These are phyloP conservation scores for Erigeron philadelphicus DNA, from an alignment of 140 eudicot genomes.

Conservation along the genomic window DNA sequence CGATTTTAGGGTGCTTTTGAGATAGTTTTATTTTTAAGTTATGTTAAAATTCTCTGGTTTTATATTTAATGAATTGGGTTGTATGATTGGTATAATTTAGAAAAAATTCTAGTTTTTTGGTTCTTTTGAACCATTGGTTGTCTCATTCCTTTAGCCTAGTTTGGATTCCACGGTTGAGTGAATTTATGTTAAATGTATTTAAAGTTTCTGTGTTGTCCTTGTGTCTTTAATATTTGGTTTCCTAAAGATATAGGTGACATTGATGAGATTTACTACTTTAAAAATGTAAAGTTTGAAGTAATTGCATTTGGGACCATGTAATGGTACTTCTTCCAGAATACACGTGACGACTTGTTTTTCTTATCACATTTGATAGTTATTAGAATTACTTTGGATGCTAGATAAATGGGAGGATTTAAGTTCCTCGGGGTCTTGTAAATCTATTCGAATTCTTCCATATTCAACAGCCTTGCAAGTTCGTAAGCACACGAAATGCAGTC, in stretches of 20 bases:
- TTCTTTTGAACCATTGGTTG: constrained; percentile 1
- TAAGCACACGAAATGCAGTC: background rate
- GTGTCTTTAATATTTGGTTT: constrained; percentile 11
- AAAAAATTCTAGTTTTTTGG: background rate
- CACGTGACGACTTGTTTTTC: constrained; percentile 1
- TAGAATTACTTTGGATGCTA: background rate
- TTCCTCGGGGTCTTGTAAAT: constrained; percentile 21
- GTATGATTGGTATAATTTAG: background rate
- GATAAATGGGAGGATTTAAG: constrained; percentile 15
- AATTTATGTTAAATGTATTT: constrained; percentile 4
- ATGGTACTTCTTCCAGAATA: constrained; percentile 10
- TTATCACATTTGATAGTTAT: background rate
- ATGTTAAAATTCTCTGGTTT: constrained; percentile 3
- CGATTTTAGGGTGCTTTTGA: constrained; percentile 9
- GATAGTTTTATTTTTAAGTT: background rate
- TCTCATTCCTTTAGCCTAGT: background rate
- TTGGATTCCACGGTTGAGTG: constrained; percentile 5
- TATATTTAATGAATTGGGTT: constrained; percentile 1
- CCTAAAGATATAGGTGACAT: constrained; percentile 30
- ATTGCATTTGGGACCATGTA: constrained; percentile 24
- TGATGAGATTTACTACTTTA: constrained; percentile 7
- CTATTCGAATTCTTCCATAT: background rate
- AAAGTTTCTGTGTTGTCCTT: constrained; percentile 6
- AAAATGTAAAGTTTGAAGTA: constrained; percentile 14
- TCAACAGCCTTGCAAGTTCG: background rate